Base-by-base conservation (phyloP, 2,329 filamentous ascomycete genomes). In the Fusarium sterilihyphosum region DNA sequence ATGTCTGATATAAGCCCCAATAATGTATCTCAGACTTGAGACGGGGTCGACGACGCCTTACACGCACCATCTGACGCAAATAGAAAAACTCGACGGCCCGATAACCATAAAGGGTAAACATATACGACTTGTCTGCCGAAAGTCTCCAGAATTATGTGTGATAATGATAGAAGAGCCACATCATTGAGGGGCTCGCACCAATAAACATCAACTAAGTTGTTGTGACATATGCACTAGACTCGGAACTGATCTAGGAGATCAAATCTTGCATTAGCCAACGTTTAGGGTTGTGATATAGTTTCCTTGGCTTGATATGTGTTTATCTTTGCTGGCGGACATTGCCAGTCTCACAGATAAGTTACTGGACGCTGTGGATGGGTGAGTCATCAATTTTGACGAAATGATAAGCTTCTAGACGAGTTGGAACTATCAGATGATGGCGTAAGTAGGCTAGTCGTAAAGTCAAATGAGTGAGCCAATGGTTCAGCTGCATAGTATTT, bases 121-220 rank as follows among this genome's bases (percentile, higher is more conserved):
- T 17, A 47, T 18, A 58, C 52, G 46, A 40, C 7, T 22, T 33
- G 31, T 53, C 31, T 26, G 47, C 3, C 24, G 20, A 31, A 40
- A 35, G 10, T 44, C 12, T 8, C 17, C 11, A 53, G 29, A 53
- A 13, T 17, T 24, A 14, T 47, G 47, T 12, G 41, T 43, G 26
- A 59, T 49, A 20, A 24, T 44, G 46, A 46, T 33, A 38, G n/a
- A 29, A 31, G 29, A 11, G 12, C 22, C 20, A 43, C 43, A 26
- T 31, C 26, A 67, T 46, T 57, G 63, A 59, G 68, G 68, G 69
- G 69, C 31, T 56, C 17, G 53, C 58, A n/a, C 69, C 68, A 72
- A 72, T 72, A 29, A 54, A 38, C 40, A 24, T 59, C 13, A 63
- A 64, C 50, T 49, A 29, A 20, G 57, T 59, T 62, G 67, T 53